Base-by-base conservation (phyloP, 1,139 yeast genomes). In the Pichiaceae sp. region DNA sequence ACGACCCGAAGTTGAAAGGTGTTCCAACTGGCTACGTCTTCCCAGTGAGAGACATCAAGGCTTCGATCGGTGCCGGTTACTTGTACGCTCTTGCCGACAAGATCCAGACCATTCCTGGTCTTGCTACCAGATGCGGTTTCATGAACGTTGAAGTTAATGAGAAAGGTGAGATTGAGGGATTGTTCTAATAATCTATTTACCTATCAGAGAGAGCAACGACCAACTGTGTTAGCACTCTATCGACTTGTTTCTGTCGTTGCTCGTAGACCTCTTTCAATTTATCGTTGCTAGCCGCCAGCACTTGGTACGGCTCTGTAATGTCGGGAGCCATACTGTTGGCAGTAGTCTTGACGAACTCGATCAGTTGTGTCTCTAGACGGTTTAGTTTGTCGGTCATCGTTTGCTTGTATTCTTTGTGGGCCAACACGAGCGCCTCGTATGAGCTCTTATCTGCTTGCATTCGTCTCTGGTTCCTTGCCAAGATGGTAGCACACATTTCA, bases 11-110 rank as follows among this genome's bases (percentile, higher is more conserved):
- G 35, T 72, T 91, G 62, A 87, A 87, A 70, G 96, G 96, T 61
- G 96, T 86, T 31, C 98, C 98, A 48, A 73, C 84, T 8, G 96
- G 95, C 7, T 91, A 89, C 68, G 82, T 76, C 40, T 85, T 91
- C 67, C 98, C 98, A 35, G 85, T 91, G 52, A 75, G 95, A 60
- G 97, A 91, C 51, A 84, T 91, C 48, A 78, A 94, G 59, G 94
- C 94, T 11, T 83, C 95, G 31, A 84, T 85, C 46, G 98, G 98
- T 60, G 97, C 96, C 34, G 97, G 97, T 11, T 91, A 91, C 64
- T 71, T 91, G 57, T 89, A 89, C 56, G 97, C 97, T 5, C 73
- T 91, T 53, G 97, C 97, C 12, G 97, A 95, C 34, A 96, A 89
- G 63, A 89, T 91, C 56, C 93, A 83, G 75, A 91, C 98, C 37